phyloP scores from a whole-genome alignment of 2,329 filamentous ascomycete genomes.

The Dactylellina sp. region DNA sequence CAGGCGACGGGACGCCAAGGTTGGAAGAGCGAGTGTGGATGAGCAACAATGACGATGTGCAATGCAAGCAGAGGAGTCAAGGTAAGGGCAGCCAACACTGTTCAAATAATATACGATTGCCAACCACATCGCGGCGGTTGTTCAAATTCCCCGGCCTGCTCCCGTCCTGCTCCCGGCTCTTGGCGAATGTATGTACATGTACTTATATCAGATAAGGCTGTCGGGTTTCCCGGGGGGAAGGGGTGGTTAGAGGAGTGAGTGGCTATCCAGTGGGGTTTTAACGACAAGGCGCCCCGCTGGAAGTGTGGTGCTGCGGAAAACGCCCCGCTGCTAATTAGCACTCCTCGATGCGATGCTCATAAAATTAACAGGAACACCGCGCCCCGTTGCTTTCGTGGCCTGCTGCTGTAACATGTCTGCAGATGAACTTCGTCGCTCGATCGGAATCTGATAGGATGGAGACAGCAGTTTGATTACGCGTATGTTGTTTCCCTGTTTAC shows the following conservation, averaged over 20 bases:
- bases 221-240: slow-evolving; percentile 29
- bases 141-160: no score
- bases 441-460: slow-evolving; percentile 23
- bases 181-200: neutral
- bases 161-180: slow-evolving; percentile 9
- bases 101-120: slow-evolving; percentile 26
- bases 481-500: no score
- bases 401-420: neutral
- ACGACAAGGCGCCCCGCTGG: slow-evolving; percentile 34
- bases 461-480: slow-evolving; percentile 40
- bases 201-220: slow-evolving; percentile 16
- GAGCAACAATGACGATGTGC: slow-evolving; percentile 21
- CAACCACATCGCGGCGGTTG: slow-evolving; percentile 26
- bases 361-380: slow-evolving; percentile 44
- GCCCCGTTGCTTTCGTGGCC: slow-evolving; percentile 56
- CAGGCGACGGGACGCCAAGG: slow-evolving; percentile 42
- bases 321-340: no score
- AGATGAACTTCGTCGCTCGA: neutral
- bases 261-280: no score
- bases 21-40: slow-evolving; percentile 6
- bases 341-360: neutral
- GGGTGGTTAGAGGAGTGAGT: no score
- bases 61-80: neutral
- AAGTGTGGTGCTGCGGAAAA: slow-evolving; percentile 29
- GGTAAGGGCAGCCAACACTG: slow-evolving; percentile 17